These are phyloP conservation scores for Triticum dicoccoides DNA, from an alignment of 176 grass and related monocot genomes.

Conservation along the genomic window DNA sequence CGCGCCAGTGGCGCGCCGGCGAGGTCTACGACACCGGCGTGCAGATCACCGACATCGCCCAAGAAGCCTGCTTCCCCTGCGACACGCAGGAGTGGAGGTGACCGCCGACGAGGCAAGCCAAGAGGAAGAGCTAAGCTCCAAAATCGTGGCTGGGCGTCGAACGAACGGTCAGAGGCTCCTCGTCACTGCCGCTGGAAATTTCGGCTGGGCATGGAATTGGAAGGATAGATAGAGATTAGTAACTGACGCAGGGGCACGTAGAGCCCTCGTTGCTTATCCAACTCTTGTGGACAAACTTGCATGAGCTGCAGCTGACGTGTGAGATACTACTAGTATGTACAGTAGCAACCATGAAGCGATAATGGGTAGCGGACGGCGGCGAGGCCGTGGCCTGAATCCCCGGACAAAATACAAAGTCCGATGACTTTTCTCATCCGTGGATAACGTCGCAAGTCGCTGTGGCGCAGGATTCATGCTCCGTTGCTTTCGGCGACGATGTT, in stretches of 20 bases:
- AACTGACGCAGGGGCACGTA: neutral
- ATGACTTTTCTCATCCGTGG: neutral
- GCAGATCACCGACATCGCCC: slow-evolving; percentile 64
- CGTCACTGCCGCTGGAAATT: neutral
- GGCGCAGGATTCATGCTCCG: neutral
- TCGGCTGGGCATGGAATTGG: neutral
- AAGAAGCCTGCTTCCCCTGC: slow-evolving; percentile 74
- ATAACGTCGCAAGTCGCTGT: neutral
- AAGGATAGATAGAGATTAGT: neutral
- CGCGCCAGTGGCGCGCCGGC: slow-evolving; percentile 50
- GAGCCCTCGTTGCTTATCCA: neutral
- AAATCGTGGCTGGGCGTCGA: slow-evolving; percentile 13
- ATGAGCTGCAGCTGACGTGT: slow-evolving; percentile 27
- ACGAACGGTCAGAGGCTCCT: neutral
- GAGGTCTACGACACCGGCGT: slow-evolving; percentile 67
- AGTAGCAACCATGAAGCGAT: neutral
- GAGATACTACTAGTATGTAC: slow-evolving; percentile 9
- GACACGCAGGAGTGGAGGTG: slow-evolving; percentile 59
- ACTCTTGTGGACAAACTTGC: slow-evolving; percentile 1
- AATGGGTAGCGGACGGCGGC: neutral
- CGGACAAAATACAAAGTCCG: neutral
- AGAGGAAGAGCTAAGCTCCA: neutral
- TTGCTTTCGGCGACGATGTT: slow-evolving; percentile 10
- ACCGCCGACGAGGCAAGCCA: neutral
- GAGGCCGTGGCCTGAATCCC: too few species aligned